Evolutionary conservation across 208 protist genomes (phyloP).

Genomic region (Tritrichomonas musculus): DNA sequence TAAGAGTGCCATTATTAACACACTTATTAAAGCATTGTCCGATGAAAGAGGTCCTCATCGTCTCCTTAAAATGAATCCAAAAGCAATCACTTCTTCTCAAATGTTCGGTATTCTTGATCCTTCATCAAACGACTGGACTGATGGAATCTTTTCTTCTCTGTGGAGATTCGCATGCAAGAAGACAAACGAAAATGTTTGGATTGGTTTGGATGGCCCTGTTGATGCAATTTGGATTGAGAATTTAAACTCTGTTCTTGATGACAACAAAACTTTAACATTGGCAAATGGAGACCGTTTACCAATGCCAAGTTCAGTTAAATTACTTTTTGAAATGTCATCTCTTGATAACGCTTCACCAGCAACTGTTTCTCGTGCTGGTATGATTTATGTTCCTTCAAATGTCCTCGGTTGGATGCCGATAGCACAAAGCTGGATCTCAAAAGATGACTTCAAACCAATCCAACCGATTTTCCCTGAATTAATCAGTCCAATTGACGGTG

Average conservation of each 20-base stretch:
- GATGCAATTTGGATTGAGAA: conserved; percentile 98
- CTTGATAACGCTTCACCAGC: conserved; percentile 94
- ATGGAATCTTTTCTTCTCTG: conserved; percentile 87
- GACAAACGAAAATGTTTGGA: conserved; percentile 62
- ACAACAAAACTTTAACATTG: conserved; percentile 96
- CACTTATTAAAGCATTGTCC: conserved; percentile 40
- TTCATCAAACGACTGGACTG: conserved; percentile 89
- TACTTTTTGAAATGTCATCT: conserved; percentile 90
- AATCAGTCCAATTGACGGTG: background rate
- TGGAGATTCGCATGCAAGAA: conserved; percentile 64
- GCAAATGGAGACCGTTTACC: conserved; percentile 89
- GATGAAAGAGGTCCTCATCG: conserved; percentile 40
- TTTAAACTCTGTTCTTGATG: conserved; percentile 96
- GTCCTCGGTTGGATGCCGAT: conserved; percentile 75
- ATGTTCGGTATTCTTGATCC: conserved; percentile 81
- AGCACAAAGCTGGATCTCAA: conserved; percentile 46
- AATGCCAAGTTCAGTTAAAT: conserved; percentile 83
- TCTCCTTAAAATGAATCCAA: conserved; percentile 67
- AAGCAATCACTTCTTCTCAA: conserved; percentile 65
- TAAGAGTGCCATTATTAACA: conserved; percentile 56
- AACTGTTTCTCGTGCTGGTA: conserved; percentile 90
- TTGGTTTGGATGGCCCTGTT: conserved; percentile 89
- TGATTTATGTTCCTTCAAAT: conserved; percentile 86
- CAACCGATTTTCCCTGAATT: background rate
- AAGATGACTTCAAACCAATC: background rate